Conservation (phyloP, 179 eudicot genomes). For the Spinacia oleracea region DNA sequence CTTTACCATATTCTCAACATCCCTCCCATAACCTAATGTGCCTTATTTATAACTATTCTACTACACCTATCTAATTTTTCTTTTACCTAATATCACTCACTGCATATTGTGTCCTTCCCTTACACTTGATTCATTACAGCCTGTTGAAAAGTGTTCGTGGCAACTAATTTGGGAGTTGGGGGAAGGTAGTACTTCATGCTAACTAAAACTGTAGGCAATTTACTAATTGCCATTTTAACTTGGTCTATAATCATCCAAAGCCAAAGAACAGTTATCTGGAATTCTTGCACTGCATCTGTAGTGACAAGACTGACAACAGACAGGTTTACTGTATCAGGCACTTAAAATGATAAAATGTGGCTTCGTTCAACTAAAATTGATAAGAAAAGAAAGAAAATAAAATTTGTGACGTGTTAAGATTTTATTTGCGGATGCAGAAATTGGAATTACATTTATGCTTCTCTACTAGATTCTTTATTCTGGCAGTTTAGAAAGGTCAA, state of each 20-base stretch:
- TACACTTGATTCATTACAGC: no score
- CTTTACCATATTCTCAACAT: no score
- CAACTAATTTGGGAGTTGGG: no score
- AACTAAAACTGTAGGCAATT: neutral
- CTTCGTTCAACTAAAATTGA: neutral
- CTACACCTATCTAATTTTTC: no score
- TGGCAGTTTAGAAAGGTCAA: neutral
- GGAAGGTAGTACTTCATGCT: neutral
- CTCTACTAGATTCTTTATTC: neutral
- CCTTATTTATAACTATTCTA: no score
- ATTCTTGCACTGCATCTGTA: neutral
- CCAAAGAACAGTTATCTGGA: neutral
- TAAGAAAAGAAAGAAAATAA: neutral
- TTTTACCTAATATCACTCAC: no score
- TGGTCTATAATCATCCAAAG: neutral
- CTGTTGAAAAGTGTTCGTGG: no score
- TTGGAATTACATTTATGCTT: neutral
- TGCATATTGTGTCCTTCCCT: no score
- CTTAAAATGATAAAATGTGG: neutral
- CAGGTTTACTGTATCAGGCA: neutral
- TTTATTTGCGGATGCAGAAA: neutral
- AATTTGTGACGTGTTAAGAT: neutral
- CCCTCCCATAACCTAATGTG: no score
- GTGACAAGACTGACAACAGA: neutral
- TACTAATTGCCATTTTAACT: neutral